phyloP scores from a whole-genome alignment of 306 rosid genomes.

The Erythrophleum fordii region DNA sequence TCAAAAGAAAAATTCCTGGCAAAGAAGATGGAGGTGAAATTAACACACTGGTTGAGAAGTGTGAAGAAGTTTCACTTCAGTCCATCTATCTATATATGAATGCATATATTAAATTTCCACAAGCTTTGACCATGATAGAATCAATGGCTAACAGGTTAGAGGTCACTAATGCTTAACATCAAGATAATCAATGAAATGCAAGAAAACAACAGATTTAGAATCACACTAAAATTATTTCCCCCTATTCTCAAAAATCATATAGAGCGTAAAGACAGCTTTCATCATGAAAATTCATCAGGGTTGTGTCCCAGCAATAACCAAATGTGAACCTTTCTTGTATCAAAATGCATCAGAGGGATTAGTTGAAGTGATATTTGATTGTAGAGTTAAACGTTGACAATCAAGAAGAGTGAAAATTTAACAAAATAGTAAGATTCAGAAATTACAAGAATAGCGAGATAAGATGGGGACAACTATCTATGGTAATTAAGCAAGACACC shows the following conservation, averaged over 20 bases:
- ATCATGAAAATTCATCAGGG: neutral
- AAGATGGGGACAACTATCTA: conserved; percentile 25
- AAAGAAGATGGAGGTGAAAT: conserved; percentile 28
- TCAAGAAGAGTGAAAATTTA: neutral
- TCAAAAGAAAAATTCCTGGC: conserved; percentile 20
- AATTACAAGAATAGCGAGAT: neutral
- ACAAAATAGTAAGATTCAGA: neutral
- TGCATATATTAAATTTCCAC: conserved; percentile 19
- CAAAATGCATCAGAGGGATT: conserved; percentile 9
- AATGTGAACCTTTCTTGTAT: conserved; percentile 11
- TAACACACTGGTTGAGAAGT: conserved; percentile 2
- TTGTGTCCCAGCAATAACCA: conserved; percentile 1
- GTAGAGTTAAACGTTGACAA: conserved; percentile 6
- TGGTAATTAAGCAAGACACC: neutral
- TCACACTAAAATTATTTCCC: neutral
- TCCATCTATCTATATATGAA: conserved; percentile 20
- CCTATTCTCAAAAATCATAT: conserved; percentile 10
- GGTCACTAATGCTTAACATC: conserved; percentile 10
- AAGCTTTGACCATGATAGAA: conserved; percentile 10
- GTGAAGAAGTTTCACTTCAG: neutral
- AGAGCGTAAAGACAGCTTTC: conserved; percentile 17
- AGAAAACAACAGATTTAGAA: conserved; percentile 9
- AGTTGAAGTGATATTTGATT: conserved; percentile 12
- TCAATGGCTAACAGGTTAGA: neutral
- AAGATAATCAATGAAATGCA: conserved; percentile 9